A percentile compares a stretch with the other conserved stretches of the same genome.
These are phyloP conservation scores for Apiospora aurea DNA, from an alignment of 2,329 filamentous ascomycete species.

Conservation along the genomic window DNA sequence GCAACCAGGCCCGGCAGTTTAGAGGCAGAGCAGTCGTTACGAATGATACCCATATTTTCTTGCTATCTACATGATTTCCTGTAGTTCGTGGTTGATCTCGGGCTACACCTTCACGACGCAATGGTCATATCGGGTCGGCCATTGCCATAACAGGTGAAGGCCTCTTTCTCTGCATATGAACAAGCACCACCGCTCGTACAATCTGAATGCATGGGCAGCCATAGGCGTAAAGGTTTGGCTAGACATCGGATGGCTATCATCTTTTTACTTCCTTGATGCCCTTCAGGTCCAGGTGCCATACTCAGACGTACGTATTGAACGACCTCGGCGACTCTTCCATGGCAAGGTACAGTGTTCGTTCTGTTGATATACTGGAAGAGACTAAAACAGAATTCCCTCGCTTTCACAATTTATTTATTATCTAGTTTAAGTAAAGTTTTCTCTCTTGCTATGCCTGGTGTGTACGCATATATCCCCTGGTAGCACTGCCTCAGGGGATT, in stretches of 20 bases:
- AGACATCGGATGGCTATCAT: background rate
- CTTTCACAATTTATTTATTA: background rate
- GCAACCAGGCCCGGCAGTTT: background rate
- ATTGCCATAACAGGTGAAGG: background rate
- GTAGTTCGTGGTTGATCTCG: background rate
- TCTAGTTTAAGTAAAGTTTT: background rate
- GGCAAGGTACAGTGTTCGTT: background rate
- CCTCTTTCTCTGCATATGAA: background rate
- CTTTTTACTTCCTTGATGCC: background rate
- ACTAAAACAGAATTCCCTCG: background rate
- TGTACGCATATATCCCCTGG: background rate
- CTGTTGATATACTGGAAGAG: background rate
- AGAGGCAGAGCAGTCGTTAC: background rate
- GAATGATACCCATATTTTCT: constrained; percentile 17
- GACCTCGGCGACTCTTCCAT: background rate
- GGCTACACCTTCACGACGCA: background rate
- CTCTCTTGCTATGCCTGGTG: background rate
- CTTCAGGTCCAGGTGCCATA: background rate
- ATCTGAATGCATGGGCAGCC: background rate
- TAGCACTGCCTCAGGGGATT: background rate
- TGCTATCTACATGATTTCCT: background rate
- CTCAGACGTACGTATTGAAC: background rate
- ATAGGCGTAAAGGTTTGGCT: background rate
- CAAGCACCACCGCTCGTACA: background rate
- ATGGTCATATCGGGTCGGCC: background rate